Evolutionary conservation across 352 stramenopile genomes (phyloP), one percentile per base, ranked within the genome.

Genomic region (Phytophthora pinifolia): DNA sequence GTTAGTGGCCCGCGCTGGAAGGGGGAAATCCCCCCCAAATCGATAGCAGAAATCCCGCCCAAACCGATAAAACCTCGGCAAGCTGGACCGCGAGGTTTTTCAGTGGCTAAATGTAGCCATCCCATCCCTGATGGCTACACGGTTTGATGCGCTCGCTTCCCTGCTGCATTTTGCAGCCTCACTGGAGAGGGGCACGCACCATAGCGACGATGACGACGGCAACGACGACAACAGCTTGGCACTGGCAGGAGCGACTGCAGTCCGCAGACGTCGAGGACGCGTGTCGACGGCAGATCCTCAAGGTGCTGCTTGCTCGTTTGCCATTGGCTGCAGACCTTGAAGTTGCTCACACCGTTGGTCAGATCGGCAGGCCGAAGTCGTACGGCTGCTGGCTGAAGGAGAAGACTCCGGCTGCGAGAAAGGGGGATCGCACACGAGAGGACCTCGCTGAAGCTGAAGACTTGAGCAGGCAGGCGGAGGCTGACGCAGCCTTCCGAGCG

Each of bases 221-320:
- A 15, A 59, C 46, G 29, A 20, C 41, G 45, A 33, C 31, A 22
- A 22, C 41, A 22, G 10, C 41, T 20, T 91, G 80, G 78, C 80
- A 91, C 62, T 91, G 80, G 80, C 78, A 83, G 39, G 70, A 91
- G 62, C 75, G 74, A 14, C 74, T 76, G 33, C 59, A 74, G 39
- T 9, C 41, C 14, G 52, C 37, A 10, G 37, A 55, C 25, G 48
- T 71, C 13, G 74, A 81, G 49, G 67, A 65, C 9, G 70, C 72
- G 2, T 76, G 65, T 58, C 72, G 74, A 0, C 37, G 35, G 4
- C 76, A 88, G 41, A 63, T 86, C 4, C 67, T 79, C 22, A 75
- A 88, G 51, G 80, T 79, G 13, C 29, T 27, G 25, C 13, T 32
- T 49, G 22, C 22, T 27, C 22, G 22, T 27, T 27, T 27, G 22